These are phyloP conservation scores for Nicotiana attenuata DNA, from an alignment of 257 asterid genomes.

Conservation along the genomic window DNA sequence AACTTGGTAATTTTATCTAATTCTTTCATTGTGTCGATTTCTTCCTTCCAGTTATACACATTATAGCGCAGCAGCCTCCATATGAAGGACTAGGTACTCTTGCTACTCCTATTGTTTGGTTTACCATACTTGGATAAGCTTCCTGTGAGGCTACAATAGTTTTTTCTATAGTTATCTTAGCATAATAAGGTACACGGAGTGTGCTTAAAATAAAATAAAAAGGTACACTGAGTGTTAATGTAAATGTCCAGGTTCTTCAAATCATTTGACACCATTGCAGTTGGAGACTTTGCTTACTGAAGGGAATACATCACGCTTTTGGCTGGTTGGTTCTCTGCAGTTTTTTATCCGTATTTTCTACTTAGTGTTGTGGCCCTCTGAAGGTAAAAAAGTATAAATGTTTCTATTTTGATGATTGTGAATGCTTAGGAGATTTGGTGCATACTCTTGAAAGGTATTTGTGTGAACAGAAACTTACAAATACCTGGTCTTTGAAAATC, in stretches of 20 bases:
- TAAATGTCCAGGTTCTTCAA: slow-evolving; percentile 53
- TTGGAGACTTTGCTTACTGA: slow-evolving; percentile 88
- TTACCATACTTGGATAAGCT: neutral
- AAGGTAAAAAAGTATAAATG: neutral
- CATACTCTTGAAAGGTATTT: neutral
- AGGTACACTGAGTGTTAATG: neutral
- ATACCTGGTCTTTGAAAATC: neutral
- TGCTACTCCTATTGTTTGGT: neutral
- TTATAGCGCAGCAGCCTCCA: slow-evolving; percentile 73
- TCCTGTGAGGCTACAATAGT: neutral
- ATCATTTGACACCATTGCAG: slow-evolving; percentile 83
- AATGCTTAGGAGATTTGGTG: neutral
- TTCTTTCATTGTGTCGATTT: neutral
- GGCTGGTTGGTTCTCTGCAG: slow-evolving; percentile 85
- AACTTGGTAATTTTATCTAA: neutral
- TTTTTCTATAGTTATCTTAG: neutral
- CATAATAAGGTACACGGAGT: neutral
- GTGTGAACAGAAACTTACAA: neutral
- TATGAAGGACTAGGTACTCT: slow-evolving; percentile 56
- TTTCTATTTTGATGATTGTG: neutral
- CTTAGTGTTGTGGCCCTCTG: neutral
- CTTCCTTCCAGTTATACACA: slow-evolving; percentile 55
- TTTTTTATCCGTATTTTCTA: slow-evolving; percentile 17
- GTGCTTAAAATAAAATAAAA: neutral
- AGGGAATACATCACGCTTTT: slow-evolving; percentile 67